phyloP scores from a whole-genome alignment of 2,329 filamentous ascomycete species.

The Didymella sp. region DNA sequence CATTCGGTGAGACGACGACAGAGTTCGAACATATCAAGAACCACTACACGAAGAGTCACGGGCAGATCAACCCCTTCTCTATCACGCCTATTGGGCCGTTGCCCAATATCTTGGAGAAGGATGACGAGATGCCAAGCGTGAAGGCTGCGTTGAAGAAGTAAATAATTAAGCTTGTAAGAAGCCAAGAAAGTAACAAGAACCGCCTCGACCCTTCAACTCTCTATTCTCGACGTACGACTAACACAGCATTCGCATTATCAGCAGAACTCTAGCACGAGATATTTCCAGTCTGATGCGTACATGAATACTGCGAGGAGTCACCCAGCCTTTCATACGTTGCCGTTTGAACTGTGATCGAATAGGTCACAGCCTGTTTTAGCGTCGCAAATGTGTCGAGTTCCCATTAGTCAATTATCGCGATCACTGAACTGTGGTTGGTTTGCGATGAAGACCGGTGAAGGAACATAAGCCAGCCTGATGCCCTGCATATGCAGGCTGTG shows the following conservation, averaged over 20 bases:
- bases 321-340: not conserved
- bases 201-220: no score
- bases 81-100: constrained; percentile 88
- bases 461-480: constrained; percentile 15
- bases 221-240: no score
- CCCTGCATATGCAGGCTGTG: constrained; percentile 22
- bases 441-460: constrained; percentile 22
- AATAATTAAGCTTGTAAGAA: not conserved
- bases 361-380: not conserved
- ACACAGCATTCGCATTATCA: no score
- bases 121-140: constrained; percentile 75
- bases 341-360: not conserved
- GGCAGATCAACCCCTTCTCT: constrained; percentile 68
- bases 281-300: no score
- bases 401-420: not conserved
- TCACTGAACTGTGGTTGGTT: not conserved
- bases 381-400: not conserved
- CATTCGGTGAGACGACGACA: constrained; percentile 83
- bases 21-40: constrained; percentile 96
- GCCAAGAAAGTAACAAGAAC: not conserved
- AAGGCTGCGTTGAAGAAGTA: constrained; percentile 29
- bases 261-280: no score
- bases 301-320: no score
- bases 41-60: constrained; percentile 71
- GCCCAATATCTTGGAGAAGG: constrained; percentile 78